Percentiles rank a stretch among this genome's conserved stretches.
Evolutionary conservation across 495 filamentous ascomycete genomes (phyloP).

Genomic region (Penicillium goetzii): DNA sequence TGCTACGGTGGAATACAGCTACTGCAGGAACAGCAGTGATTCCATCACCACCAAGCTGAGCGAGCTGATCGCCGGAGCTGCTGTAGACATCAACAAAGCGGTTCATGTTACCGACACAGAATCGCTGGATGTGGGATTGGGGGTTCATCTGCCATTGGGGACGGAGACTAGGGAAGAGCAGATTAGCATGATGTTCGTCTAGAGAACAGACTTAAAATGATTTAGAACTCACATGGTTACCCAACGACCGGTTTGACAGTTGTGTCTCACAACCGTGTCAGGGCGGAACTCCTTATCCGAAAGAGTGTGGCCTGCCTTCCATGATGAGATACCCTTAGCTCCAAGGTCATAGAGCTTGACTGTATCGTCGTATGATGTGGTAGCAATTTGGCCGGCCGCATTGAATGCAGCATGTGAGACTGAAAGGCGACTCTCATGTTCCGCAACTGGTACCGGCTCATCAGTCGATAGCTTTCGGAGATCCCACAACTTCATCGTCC

Average conservation of each 20-base stretch:
- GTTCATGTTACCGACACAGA: conserved; percentile 98
- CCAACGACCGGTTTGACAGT: conserved; percentile 93
- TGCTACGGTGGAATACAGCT: conserved; percentile 82
- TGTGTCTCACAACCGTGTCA: conserved; percentile 71
- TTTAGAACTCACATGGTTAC: conserved; percentile 64
- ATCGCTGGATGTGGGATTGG: conserved; percentile 73
- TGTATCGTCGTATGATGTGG: conserved; percentile 91
- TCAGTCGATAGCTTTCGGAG: conserved; percentile 72
- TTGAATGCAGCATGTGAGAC: conserved; percentile 93
- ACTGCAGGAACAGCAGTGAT: conserved; percentile 95
- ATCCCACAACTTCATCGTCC: conserved; percentile 91
- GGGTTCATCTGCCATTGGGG: conserved; percentile 90
- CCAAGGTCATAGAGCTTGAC: conserved; percentile 87
- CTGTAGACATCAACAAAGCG: conserved; percentile 92
- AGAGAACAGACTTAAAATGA: neutral
- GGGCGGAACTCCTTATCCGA: conserved; percentile 68
- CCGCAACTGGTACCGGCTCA: conserved; percentile 70
- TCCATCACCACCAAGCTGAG: conserved; percentile 83
- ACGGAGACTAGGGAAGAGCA: conserved; percentile 66
- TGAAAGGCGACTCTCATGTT: conserved; percentile 79
- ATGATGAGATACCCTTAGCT: conserved; percentile 57
- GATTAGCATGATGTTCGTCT: conserved; percentile 4
- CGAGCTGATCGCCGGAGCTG: conserved; percentile 79
- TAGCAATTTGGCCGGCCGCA: conserved; percentile 78
- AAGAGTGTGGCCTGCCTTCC: conserved; percentile 64